Conservation (phyloP, 495 filamentous ascomycete species). For the Aspergillus haitiensis region DNA sequence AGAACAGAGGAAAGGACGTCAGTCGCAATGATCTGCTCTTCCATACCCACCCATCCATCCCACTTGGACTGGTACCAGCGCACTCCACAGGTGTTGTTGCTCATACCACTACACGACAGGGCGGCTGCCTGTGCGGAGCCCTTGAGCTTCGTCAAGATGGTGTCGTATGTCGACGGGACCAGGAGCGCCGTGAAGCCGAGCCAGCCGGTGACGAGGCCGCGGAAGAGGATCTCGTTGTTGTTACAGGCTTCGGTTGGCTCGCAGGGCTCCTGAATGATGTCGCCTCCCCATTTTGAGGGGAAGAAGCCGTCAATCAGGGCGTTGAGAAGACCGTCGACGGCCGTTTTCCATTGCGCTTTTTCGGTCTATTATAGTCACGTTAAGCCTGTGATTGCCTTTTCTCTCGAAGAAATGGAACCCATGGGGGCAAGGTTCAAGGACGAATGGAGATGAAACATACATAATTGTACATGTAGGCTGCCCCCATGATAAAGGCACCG, state of each 20-base stretch:
- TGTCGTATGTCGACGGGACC: conserved; percentile 56
- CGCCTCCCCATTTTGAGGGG: conserved; percentile 45
- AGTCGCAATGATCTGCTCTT: conserved; percentile 53
- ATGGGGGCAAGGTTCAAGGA: neutral
- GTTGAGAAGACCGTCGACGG: conserved; percentile 58
- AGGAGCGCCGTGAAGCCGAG: conserved; percentile 70
- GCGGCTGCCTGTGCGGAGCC: conserved; percentile 69
- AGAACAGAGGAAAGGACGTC: conserved; percentile 48
- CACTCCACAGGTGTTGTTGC: conserved; percentile 69
- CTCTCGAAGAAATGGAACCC: conserved; percentile 1
- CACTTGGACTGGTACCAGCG: conserved; percentile 65
- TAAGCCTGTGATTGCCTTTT: conserved; percentile 24
- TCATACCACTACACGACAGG: conserved; percentile 60
- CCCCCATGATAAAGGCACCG: conserved; percentile 66
- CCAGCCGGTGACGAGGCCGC: conserved; percentile 75
- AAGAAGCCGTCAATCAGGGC: conserved; percentile 59
- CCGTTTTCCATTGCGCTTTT: conserved; percentile 53
- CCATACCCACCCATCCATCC: conserved; percentile 64
- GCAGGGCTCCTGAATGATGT: conserved; percentile 74
- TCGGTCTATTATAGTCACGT: conserved; percentile 39
- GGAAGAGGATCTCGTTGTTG: conserved; percentile 76
- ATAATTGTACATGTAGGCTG: conserved; percentile 70
- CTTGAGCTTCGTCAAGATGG: conserved; percentile 64
- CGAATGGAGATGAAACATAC: conserved; percentile 32
- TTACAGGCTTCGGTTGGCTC: conserved; percentile 63